Percentiles rank a stretch among this genome's conserved stretches.
These are phyloP conservation scores for Solanum neorickii DNA, from an alignment of 257 asterid genomes.

Conservation along the genomic window DNA sequence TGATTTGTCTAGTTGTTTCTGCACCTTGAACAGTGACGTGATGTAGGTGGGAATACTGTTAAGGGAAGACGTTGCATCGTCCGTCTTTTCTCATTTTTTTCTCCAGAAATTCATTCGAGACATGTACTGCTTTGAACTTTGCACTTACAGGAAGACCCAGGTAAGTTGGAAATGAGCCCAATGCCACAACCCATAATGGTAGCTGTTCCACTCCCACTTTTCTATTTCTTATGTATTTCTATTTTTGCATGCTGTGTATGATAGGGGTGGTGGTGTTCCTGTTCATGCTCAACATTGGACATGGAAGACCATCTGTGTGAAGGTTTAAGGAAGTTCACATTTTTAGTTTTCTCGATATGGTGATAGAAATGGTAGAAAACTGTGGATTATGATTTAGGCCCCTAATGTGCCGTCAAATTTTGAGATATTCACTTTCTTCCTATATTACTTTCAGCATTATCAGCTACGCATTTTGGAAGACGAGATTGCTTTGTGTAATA, in stretches of 20 bases:
- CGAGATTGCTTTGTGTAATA: constrained; percentile 11
- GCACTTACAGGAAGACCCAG: background rate
- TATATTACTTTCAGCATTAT: constrained; percentile 7
- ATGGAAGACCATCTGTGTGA: background rate
- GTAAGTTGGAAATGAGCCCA: background rate
- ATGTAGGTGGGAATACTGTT: background rate
- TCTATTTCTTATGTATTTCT: background rate
- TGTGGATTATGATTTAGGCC: background rate
- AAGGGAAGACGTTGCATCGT: background rate
- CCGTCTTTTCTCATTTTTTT: background rate
- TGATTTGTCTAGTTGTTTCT: background rate
- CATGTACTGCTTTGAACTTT: background rate
- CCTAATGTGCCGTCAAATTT: background rate
- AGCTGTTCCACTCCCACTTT: background rate
- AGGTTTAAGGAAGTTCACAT: background rate
- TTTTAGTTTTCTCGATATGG: background rate
- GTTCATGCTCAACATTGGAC: background rate
- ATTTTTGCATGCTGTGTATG: background rate
- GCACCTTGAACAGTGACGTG: background rate
- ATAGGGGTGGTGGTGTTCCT: background rate
- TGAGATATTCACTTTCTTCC: background rate
- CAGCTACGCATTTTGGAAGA: constrained; percentile 10
- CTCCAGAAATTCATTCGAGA: background rate
- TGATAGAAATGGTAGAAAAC: background rate
- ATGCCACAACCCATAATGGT: background rate